Conservation (phyloP, 2,329 filamentous ascomycete species). For the Bipolaris victoriae region DNA sequence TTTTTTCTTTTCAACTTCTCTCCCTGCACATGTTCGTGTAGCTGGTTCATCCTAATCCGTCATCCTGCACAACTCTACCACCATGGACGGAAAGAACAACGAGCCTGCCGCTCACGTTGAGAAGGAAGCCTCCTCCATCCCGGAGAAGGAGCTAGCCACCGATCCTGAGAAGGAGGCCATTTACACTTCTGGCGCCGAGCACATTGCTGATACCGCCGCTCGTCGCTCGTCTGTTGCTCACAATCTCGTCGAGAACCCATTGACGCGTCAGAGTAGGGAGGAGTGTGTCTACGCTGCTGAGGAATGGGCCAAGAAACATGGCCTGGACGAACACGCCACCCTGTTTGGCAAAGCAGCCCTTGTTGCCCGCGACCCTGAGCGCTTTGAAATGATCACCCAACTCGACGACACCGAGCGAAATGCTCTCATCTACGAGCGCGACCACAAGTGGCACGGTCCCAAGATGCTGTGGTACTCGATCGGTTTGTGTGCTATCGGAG, state of each 20-base stretch:
- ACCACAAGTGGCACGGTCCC: constrained; percentile 68
- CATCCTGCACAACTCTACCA: not conserved
- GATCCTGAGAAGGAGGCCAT: constrained; percentile 6
- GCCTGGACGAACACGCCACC: constrained; percentile 63
- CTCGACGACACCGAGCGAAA: constrained; percentile 66
- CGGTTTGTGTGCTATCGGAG: constrained; percentile 70
- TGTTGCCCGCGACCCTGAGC: constrained; percentile 71
- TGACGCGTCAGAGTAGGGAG: constrained; percentile 56
- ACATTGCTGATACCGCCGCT: constrained; percentile 17
- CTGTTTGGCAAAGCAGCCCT: constrained; percentile 73
- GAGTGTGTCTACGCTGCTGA: constrained; percentile 62
- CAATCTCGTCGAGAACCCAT: constrained; percentile 50
- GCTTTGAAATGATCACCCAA: constrained; percentile 67
- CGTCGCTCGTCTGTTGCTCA: constrained; percentile 52
- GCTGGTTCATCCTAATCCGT: not conserved
- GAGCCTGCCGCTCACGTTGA: not conserved
- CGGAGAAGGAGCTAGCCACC: constrained; percentile 10
- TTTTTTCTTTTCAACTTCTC: constrained; percentile 4
- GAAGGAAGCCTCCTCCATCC: constrained; percentile 1
- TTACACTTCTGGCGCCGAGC: constrained; percentile 8
- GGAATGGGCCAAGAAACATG: constrained; percentile 66
- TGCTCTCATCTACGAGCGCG: constrained; percentile 65
- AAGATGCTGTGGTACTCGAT: constrained; percentile 70
- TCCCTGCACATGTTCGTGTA: not conserved
- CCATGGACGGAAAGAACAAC: constrained; percentile 14